Evolutionary conservation across 768 basidiomycete genomes (phyloP).

Genomic region (Cystofilobasidium bisporidii): DNA sequence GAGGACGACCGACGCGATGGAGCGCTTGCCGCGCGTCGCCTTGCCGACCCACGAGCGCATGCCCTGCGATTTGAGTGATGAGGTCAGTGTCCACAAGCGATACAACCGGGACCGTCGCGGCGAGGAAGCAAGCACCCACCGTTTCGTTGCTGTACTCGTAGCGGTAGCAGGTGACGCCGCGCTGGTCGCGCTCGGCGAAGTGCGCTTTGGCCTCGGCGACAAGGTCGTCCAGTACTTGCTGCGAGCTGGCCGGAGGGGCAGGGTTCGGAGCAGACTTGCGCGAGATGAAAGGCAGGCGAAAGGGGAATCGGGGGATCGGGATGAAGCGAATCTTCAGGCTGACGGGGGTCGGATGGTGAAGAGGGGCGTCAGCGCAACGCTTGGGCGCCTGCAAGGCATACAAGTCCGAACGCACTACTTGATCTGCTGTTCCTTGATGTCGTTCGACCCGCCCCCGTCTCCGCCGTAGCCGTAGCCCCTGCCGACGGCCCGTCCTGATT

Average conservation of each 20-base stretch:
- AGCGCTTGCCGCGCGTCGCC: constrained; percentile 34
- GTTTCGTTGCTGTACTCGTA: background rate
- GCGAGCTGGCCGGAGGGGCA: background rate
- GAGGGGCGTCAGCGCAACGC: too few relatives aligned
- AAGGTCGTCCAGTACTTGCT: background rate
- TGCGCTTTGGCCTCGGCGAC: background rate
- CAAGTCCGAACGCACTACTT: constrained; percentile 7
- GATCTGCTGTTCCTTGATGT: background rate
- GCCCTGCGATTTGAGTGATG: background rate
- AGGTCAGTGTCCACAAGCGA: too few relatives aligned
- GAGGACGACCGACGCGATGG: constrained; percentile 50
- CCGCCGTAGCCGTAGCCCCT: background rate
- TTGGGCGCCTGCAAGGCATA: background rate
- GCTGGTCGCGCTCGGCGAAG: constrained; percentile 4
- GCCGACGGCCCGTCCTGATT: too few relatives aligned
- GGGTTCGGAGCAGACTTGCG: background rate
- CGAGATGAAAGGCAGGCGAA: background rate
- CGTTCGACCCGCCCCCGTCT: too few relatives aligned
- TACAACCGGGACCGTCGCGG: too few relatives aligned
- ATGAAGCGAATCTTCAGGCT: constrained; percentile 19
- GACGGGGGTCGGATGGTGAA: too few relatives aligned
- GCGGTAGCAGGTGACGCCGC: constrained; percentile 1
- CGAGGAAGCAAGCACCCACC: background rate
- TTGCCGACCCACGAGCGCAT: background rate
- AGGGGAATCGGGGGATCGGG: background rate